Base-by-base conservation (phyloP, 169 alveolate species). In the Plasmodium inui region DNA sequence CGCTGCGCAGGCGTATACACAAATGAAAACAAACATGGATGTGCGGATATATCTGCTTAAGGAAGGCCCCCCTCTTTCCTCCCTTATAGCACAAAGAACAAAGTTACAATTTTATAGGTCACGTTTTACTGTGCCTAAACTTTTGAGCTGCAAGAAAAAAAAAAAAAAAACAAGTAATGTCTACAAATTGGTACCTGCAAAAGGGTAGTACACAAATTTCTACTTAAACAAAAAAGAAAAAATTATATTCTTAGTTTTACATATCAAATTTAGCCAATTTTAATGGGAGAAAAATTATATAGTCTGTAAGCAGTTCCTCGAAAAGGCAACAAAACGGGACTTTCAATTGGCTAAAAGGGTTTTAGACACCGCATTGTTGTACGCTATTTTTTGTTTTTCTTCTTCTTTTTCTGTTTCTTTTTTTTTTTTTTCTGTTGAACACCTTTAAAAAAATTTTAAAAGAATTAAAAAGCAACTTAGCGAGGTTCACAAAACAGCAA, bases 171-270 rank as follows among this genome's bases (percentile, higher is more conserved):
- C 53, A 50, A 26, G 19, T 72, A 37, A 28, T 22, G 61, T 83
- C 92, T 83, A 72, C 83, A 70, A 83, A 6, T 34, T 83, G 32
- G 53, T 70, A 10, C 76, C 71, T 46, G 71, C 72, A 83, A 72
- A 30, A 41, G 28, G 70, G 34, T 70, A 67, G 76, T 67, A 26
- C 73, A 34, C 50, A 22, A 83, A 82, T 44, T 70, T 83, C 74
- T 83, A 83, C 22, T 10, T 26, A 83, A 70, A 70, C 30, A 19
- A 50, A 83, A 82, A 67, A 41, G n/a, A 37, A 71, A 5, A 71
- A 44, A 2, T 50, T 50, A 71, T n/a, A 71, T 71, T 30, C 19
- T 30, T 19, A 71, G 6, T 7, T 71, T 19, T 32, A 71, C 19
- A 78, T 57, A 78, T 12, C 26, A 41, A 37, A 12, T 12, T 78